These are phyloP conservation scores for Penicillium verrucosum DNA, from an alignment of 2,329 filamentous ascomycete species.

Conservation along the genomic window DNA sequence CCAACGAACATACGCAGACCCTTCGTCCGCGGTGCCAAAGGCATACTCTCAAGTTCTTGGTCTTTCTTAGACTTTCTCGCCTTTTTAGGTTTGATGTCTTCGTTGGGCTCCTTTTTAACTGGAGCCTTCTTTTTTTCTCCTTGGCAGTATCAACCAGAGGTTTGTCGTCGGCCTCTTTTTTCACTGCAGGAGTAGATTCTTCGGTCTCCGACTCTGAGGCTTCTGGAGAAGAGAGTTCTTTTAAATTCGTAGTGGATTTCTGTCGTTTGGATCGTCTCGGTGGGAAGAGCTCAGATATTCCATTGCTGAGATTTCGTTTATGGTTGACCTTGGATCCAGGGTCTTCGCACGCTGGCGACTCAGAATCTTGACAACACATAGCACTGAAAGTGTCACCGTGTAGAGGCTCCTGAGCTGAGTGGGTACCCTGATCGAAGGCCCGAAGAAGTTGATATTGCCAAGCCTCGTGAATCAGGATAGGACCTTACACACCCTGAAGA, in stretches of 20 bases:
- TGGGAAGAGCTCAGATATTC: constrained; percentile 23
- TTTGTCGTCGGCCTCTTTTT: constrained; percentile 8
- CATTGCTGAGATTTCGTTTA: constrained; percentile 30
- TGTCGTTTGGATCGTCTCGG: constrained; percentile 31
- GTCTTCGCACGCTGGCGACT: constrained; percentile 3
- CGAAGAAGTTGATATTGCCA: constrained; percentile 6
- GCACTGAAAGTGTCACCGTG: background rate
- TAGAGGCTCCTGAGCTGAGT: background rate
- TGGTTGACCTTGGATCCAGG: constrained; percentile 14
- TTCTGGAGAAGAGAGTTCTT: constrained; percentile 17
- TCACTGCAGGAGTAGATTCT: background rate
- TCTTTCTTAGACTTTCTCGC: constrained; percentile 56
- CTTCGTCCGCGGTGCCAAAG: constrained; percentile 66
- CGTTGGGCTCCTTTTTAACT: constrained; percentile 15
- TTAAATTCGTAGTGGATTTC: constrained; percentile 22
- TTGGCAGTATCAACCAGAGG: constrained; percentile 2
- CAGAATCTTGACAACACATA: constrained; percentile 3
- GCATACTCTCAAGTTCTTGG: constrained; percentile 55
- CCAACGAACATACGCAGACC: constrained; percentile 80
- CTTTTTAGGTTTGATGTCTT: constrained; percentile 41
- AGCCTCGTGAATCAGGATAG: background rate
- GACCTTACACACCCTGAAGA: background rate
- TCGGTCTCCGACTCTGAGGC: constrained; percentile 18
- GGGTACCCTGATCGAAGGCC: constrained; percentile 2
- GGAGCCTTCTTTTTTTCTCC: constrained; percentile 12